Conservation (phyloP, 257 asterid genomes). For the Nicotiana paniculata region DNA sequence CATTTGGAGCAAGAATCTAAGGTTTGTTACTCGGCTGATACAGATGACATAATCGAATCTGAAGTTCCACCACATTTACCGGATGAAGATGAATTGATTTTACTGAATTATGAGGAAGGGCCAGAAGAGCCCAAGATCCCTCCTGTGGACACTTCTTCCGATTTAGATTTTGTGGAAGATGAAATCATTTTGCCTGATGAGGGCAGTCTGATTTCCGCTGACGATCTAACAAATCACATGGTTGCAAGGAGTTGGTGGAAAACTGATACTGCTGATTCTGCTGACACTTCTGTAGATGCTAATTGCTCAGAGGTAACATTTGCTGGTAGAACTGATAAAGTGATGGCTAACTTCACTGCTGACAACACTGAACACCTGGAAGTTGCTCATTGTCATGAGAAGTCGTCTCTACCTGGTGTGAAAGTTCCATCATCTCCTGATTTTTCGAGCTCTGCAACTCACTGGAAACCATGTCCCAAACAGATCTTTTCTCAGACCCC, state of each 20-base stretch:
- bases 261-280: slow-evolving; percentile 15
- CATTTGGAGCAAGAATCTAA: slow-evolving; percentile 28
- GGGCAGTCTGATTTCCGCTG: slow-evolving; percentile 12
- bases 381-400: neutral
- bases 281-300: slow-evolving; percentile 22
- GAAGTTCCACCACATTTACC: slow-evolving; percentile 1
- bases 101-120: neutral
- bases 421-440: slow-evolving; percentile 6
- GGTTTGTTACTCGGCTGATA: neutral
- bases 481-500: slow-evolving; percentile 11
- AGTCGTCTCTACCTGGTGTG: neutral
- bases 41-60: neutral
- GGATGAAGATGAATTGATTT: slow-evolving; percentile 8
- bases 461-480: slow-evolving; percentile 11
- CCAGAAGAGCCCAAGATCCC: neutral
- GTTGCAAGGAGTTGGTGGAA: neutral
- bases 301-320: slow-evolving; percentile 5
- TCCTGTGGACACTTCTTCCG: slow-evolving; percentile 5
- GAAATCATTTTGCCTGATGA: slow-evolving; percentile 22
- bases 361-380: slow-evolving; percentile 5
- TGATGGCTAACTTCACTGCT: slow-evolving; percentile 13
- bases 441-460: slow-evolving; percentile 2
- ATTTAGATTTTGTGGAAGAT: slow-evolving; percentile 15
- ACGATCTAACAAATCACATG: neutral
- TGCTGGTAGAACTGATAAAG: neutral